Evolutionary conservation across 2,329 filamentous ascomycete genomes (phyloP).

Genomic region (Colletotrichum gigasporum): DNA sequence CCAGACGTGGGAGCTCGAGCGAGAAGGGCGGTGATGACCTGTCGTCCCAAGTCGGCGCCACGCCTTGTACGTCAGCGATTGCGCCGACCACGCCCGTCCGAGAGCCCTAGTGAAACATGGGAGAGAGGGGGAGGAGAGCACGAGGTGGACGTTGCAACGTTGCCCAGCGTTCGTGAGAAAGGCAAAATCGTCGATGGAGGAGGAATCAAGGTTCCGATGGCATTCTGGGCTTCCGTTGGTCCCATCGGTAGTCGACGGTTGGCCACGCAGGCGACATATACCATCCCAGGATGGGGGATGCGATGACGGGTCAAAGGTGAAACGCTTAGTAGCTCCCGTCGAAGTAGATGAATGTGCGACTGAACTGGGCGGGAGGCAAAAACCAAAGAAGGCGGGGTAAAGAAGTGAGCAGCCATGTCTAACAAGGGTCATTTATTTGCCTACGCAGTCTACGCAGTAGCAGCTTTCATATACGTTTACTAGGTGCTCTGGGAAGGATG

Average conservation of each 20-base stretch:
- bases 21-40: not conserved
- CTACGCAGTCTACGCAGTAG: too few species aligned
- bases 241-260: not conserved
- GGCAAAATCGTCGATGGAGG: not conserved
- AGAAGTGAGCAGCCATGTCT: too few species aligned
- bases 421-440: too few species aligned
- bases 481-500: too few species aligned
- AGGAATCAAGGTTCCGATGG: slow-evolving; percentile 5
- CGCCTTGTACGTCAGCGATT: not conserved
- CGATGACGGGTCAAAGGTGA: slow-evolving; percentile 16
- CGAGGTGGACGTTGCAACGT: not conserved
- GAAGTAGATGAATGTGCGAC: not conserved
- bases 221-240: not conserved
- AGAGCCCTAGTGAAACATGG: not conserved
- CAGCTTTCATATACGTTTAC: too few species aligned
- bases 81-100: not conserved
- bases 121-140: not conserved
- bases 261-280: slow-evolving; percentile 15
- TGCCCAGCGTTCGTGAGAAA: not conserved
- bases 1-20: not conserved
- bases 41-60: not conserved
- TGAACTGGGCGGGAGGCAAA: not conserved
- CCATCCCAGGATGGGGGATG: slow-evolving; percentile 25
- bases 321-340: not conserved
- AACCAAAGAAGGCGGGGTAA: not conserved